Evolutionary conservation across 257 asterid species (phyloP).

Genomic region (Leptodermis oblonga): DNA sequence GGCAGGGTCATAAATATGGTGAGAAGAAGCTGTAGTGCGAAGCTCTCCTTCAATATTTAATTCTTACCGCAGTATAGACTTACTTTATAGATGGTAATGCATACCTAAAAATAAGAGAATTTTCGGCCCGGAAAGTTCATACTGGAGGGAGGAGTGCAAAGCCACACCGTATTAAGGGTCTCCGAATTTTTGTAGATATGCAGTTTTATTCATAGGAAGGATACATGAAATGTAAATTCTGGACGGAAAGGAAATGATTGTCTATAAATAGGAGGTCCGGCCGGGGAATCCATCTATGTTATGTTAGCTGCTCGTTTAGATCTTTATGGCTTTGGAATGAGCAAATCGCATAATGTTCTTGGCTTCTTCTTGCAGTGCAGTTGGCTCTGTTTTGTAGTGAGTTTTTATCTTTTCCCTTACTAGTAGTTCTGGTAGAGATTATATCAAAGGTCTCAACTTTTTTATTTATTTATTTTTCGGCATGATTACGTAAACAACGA

Average conservation of each 20-base stretch:
- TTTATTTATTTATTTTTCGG: too few species aligned
- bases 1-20: constrained; percentile 35
- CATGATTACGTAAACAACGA: too few species aligned
- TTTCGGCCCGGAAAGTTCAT: constrained; percentile 12
- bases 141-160: neutral
- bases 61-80: neutral
- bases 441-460: too few species aligned
- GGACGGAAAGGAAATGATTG: neutral
- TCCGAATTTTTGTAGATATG: constrained; percentile 33
- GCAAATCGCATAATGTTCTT: too few species aligned
- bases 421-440: too few species aligned
- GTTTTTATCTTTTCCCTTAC: too few species aligned
- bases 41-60: constrained; percentile 35
- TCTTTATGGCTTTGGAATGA: too few species aligned
- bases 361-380: too few species aligned
- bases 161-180: constrained; percentile 14
- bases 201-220: constrained; percentile 4
- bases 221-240: constrained; percentile 5
- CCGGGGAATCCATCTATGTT: neutral
- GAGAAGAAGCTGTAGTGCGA: constrained; percentile 48
- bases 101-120: constrained; percentile 5
- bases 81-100: neutral
- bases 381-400: too few species aligned
- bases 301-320: too few species aligned
- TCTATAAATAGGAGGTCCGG: neutral